Conservation (phyloP, 139 green algal species). For the Volvox africanus region DNA sequence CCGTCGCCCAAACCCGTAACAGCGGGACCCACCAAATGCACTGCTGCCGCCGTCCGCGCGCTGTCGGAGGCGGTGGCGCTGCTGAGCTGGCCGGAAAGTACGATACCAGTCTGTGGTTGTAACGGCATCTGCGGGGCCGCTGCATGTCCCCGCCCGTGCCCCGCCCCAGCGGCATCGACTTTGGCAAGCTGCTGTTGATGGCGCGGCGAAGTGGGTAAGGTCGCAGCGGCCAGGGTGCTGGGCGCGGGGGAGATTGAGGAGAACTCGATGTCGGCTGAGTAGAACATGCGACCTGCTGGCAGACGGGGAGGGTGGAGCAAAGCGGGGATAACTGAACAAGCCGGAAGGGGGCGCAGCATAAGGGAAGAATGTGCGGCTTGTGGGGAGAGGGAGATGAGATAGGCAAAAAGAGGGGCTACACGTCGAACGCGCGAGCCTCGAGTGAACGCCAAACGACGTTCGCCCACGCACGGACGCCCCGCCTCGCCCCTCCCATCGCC, state of each 20-base stretch:
- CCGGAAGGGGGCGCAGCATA: too few species aligned
- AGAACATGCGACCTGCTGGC: slow-evolving; percentile 36
- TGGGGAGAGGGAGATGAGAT: too few species aligned
- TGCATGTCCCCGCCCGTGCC: not conserved
- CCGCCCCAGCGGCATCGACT: not conserved
- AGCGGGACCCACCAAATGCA: not conserved
- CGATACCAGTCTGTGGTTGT: not conserved
- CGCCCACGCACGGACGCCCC: too few species aligned
- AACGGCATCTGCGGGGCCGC: not conserved
- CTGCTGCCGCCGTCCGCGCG: not conserved
- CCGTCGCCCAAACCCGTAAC: not conserved
- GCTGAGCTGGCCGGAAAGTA: not conserved
- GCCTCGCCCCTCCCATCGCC: too few species aligned
- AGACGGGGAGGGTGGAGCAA: too few species aligned
- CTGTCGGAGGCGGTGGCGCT: not conserved
- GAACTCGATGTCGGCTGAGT: slow-evolving; percentile 50
- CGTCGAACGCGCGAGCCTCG: too few species aligned
- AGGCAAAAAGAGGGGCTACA: too few species aligned
- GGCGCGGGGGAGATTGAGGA: slow-evolving; percentile 13
- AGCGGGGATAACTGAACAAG: too few species aligned
- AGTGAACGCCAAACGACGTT: too few species aligned
- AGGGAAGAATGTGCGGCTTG: too few species aligned
- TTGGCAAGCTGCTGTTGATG: not conserved
- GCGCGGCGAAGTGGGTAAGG: not conserved
- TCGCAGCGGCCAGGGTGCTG: not conserved